phyloP scores from a whole-genome alignment of 768 basidiomycete species.

The Panellus pusillus region DNA sequence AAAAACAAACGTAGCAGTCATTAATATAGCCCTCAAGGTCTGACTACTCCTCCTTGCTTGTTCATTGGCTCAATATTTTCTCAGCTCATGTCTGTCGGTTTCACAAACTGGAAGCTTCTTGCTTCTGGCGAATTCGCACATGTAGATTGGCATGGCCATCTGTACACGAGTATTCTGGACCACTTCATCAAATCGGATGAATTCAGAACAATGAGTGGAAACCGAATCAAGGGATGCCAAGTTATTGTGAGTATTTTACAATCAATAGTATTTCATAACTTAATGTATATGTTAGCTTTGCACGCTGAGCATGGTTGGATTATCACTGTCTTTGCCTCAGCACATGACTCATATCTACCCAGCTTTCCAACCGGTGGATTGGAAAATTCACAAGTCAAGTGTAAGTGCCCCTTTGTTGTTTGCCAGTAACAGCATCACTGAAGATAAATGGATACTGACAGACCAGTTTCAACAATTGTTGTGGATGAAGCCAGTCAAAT shows the following conservation, averaged over 20 bases:
- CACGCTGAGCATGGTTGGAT: slow-evolving; percentile 64
- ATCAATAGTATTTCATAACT: too few relatives aligned
- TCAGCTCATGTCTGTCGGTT: slow-evolving; percentile 53
- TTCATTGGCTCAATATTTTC: slow-evolving; percentile 38
- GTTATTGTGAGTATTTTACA: slow-evolving; percentile 48
- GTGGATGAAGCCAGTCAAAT: slow-evolving; percentile 72
- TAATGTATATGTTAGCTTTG: slow-evolving; percentile 30
- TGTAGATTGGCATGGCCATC: slow-evolving; percentile 75
- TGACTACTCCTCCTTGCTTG: background rate
- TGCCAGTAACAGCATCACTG: too few relatives aligned
- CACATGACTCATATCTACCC: background rate
- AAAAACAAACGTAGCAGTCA: slow-evolving; percentile 86
- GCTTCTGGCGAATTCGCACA: slow-evolving; percentile 68
- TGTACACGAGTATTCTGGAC: slow-evolving; percentile 50
- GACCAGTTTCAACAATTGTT: slow-evolving; percentile 46
- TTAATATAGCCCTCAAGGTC: slow-evolving; percentile 65
- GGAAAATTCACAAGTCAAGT: too few relatives aligned
- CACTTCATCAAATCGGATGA: slow-evolving; percentile 55
- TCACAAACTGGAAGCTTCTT: slow-evolving; percentile 61
- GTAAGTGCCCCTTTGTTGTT: too few relatives aligned
- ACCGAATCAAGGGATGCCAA: slow-evolving; percentile 38
- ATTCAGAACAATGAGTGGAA: slow-evolving; percentile 27
- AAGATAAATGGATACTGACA: slow-evolving; percentile 29
- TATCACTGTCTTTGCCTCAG: background rate
- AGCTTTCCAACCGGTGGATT: background rate